Base-by-base conservation (phyloP, 257 asterid genomes). In the Orobanche coerulescens region DNA sequence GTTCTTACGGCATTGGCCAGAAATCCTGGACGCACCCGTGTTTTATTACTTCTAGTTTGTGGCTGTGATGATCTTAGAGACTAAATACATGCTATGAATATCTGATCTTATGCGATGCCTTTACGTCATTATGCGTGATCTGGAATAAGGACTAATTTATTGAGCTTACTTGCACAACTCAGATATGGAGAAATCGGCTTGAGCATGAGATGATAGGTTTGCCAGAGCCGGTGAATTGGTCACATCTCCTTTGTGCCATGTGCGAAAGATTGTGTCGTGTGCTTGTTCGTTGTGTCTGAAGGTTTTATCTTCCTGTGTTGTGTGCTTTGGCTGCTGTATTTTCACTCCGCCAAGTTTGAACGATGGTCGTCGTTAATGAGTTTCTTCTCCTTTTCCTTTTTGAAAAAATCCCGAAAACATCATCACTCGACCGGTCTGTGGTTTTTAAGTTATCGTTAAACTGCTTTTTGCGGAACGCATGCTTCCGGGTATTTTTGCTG, bases 131-230 rank as follows among this genome's bases (percentile, higher is more conserved):
- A 20, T 46, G 25, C 25, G n/a, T 28, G 33, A 14, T 62, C 59
- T 39, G 14, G 18, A 46, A 15, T 9, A 4, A 4, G 24, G 28
- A 24, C 61, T 73, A 51, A 50, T 47, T 23, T 25, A 2, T 51
- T 50, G 22, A 31, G 49, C 46, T 60, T 58, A 14, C 25, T 19
- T 40, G 60, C 16, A 1, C 67, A 47, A 48, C 69, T 80, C 84
- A 82, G 94, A 75, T 69, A 16, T 47, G 73, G 86, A 78, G 72
- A 85, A 80, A 78, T 61, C 76, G 61, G 68, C 80, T 65, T 82
- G 79, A 80, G 78, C 64, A 58, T 65, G 62, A n/a, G n/a, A n/a
- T n/a, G n/a, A n/a, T n/a, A n/a, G n/a, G n/a, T n/a, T 52, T 58
- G 56, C 33, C 48, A 51, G 72, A 39, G 70, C 65, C 34, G 23